Evolutionary conservation across 1,139 yeast genomes (phyloP).

Genomic region (Protomyces macrosporus): DNA sequence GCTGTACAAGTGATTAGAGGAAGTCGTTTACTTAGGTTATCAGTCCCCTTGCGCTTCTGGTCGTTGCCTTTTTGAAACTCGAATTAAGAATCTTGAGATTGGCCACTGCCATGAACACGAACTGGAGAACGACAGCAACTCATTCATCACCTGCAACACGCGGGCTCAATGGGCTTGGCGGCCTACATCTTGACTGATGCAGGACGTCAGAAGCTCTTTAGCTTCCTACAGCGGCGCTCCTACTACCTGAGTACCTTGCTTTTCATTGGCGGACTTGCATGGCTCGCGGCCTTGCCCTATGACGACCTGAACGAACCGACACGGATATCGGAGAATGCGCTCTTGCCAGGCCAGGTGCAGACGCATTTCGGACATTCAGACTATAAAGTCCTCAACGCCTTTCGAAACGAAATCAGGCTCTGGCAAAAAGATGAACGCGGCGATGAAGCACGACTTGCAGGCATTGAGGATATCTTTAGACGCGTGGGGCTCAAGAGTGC

Average conservation of each 20-base stretch:
- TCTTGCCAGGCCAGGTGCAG: conserved; percentile 93
- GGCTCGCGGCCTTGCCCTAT: conserved; percentile 16
- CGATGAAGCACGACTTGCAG: conserved; percentile 42
- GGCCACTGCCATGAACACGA: too few relatives aligned
- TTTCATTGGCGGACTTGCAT: conserved; percentile 9
- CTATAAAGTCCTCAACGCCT: conserved; percentile 61
- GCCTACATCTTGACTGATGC: conserved; percentile 10
- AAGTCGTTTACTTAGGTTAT: too few relatives aligned
- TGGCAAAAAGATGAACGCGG: conserved; percentile 31
- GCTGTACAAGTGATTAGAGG: too few relatives aligned
- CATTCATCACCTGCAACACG: too few relatives aligned
- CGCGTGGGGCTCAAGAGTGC: conserved; percentile 71
- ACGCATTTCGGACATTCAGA: conserved; percentile 90
- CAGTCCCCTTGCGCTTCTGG: too few relatives aligned
- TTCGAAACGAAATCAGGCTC: conserved; percentile 35
- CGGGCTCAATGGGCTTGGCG: conserved; percentile 9
- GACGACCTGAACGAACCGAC: conserved; percentile 40
- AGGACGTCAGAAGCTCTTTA: conserved; percentile 14
- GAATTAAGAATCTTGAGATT: too few relatives aligned
- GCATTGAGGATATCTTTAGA: conserved; percentile 55
- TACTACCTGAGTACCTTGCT: conserved; percentile 1
- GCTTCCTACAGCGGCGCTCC: conserved; percentile 13
- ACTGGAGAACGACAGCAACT: too few relatives aligned
- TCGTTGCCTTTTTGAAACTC: too few relatives aligned
- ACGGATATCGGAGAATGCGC: conserved; percentile 90